Evolutionary conservation across 1,284 basidiomycete species (phyloP), one percentile per base, ranked within the genome.

Genomic region (Ustilago trichophora): DNA sequence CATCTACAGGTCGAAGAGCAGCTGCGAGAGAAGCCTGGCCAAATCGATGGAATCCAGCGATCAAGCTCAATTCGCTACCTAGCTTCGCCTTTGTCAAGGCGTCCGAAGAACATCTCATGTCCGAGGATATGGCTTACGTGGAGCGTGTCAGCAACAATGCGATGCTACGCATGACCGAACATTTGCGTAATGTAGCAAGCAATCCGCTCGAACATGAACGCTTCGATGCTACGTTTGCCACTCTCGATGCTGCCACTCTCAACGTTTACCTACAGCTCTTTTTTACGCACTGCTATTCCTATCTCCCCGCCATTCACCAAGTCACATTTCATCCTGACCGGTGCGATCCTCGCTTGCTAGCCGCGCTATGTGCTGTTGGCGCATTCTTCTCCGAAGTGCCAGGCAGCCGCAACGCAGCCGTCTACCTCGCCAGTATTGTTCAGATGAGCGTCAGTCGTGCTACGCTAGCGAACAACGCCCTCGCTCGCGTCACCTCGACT

Each of bases 181-280:
- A 34, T n/a, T 35, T 56, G 7, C 13, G 16, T 13, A 48, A 37
- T 13, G 54, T 46, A 10, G 54, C 54, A 10, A 37, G 21, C 33
- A 24, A 24, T 12, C 34, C 40, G 3, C 27, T 49, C 27, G 54
- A 56, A 43, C 33, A 37, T 11, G 22, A 56, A 13, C 45, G 54
- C 34, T 44, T 49, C 21, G 35, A 48, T 19, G 40, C 33, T n/a
- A 11, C 46, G 15, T 49, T 56, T 27, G 46, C 38, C 16, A 44
- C 54, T n/a, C 37, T 66, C 56, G 44, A 46, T 25, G 46, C 46
- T 5, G 32, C 32, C 10, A 48, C 50, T 4, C 38, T 60, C 24
- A 60, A 67, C 41, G 15, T 63, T 33, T 49, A 64, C 16, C 49
- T 57, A 1, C 56, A 62, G 36, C 54, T 72, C 44, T 67, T 50